Base-by-base conservation (phyloP, 169 alveolate species). In the Theileria orientalis region DNA sequence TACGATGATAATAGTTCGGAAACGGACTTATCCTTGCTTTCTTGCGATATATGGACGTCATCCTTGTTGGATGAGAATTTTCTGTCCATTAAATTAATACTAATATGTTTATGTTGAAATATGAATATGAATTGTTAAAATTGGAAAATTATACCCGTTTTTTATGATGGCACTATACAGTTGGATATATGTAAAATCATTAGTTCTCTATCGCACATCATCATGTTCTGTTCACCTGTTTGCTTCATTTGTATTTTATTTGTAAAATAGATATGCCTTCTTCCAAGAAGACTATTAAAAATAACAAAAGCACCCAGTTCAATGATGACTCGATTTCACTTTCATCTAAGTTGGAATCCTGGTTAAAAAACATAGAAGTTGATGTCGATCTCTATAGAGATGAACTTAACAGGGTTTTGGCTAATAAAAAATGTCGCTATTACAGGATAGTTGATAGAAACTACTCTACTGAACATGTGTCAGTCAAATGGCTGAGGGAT, bases 401-500 rank as follows among this genome's bases (percentile, higher is more conserved):
- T 16, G 56, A 77, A 27, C 46, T 79, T 16, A 68, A 49, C 3
- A 47, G 32, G 30, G 69, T 79, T 9, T 60, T 67, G 13, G 40
- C 32, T 9, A 49, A 59, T 0, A 13, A 11, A 40, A 79, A 79
- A 46, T 49, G 57, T n/a, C 83, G 87, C 29, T 79, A 79, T 27
- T 79, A 79, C 35, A 54, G 87, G 27, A 19, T 46, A 8, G 59
- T 41, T 32, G 60, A 64, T 1, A 13, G 56, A 16, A 21, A 19
- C 19, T 29, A 23, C 44, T n/a, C 69, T 42, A 8, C 25, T 29
- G 74, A 82, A 29, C 19, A 16, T 19, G 40, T 54, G 14, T n/a
- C n/a, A n/a, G 84, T 82, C 0, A 1, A 27, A 40, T 82, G 89
- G 89, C 57, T 82, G 0, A 60, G 89, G 32, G 89, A 82, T 42